These are phyloP conservation scores for Trametes punicea DNA, from an alignment of 768 basidiomycete species.

Conservation along the genomic window DNA sequence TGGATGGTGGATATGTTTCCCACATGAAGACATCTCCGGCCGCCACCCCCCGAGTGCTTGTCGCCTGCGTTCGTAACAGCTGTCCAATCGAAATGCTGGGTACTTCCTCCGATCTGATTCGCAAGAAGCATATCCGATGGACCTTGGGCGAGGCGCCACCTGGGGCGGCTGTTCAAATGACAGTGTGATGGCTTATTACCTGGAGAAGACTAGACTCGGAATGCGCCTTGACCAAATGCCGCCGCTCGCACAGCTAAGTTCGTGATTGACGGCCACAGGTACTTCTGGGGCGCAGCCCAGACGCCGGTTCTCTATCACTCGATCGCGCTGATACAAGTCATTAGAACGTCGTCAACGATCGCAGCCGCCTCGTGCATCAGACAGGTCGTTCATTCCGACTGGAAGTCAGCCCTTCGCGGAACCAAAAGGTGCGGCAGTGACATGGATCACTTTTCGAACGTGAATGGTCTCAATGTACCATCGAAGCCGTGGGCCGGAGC, in stretches of 20 bases:
- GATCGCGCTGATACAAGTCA: background rate
- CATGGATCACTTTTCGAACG: too few relatives aligned
- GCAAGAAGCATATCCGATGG: conserved; percentile 4
- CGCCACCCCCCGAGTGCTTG: background rate
- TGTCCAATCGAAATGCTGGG: background rate
- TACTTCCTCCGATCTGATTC: conserved; percentile 7
- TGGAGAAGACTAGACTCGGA: conserved; percentile 5
- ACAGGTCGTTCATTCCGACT: background rate
- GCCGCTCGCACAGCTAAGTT: background rate
- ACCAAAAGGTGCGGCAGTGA: too few relatives aligned
- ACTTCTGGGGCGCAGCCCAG: background rate
- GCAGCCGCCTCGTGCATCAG: background rate
- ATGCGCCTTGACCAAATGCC: background rate
- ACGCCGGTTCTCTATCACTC: too few relatives aligned
- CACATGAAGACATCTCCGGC: conserved; percentile 3
- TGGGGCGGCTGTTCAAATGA: too few relatives aligned
- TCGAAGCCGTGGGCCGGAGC: too few relatives aligned
- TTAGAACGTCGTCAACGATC: background rate
- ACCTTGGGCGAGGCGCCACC: conserved; percentile 1
- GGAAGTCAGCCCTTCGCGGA: background rate
- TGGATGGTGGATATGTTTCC: background rate
- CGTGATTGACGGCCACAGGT: conserved; percentile 1
- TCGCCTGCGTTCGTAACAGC: background rate
- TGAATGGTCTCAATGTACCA: too few relatives aligned
- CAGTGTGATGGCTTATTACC: background rate